Base-by-base conservation (phyloP, 106 monocot species). In the Acanthochlamys bracteata region DNA sequence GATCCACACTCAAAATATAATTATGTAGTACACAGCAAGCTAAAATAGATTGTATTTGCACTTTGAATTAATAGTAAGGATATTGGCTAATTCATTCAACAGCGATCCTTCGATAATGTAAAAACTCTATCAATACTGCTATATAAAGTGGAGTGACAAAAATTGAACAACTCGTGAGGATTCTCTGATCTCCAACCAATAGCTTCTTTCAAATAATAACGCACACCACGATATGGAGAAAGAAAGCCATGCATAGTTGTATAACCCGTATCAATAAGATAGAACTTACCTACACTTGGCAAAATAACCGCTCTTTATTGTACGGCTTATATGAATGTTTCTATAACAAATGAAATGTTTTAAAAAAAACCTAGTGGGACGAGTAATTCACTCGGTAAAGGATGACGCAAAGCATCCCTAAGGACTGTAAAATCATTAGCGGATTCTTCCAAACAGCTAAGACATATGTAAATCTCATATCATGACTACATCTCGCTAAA, bases 381-480 rank as follows among this genome's bases (percentile, higher is more conserved):
- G 2, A 14, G 12, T 49, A 49, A 17, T 49, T 9, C 49, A 49
- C 10, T 49, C 17, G 33, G 33, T 33, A 6, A 33, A 33, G 17
- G 49, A 49, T 9, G 49, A 12, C 49, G 12, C 20, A 66, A 39
- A 16, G 56, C 56, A 68, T 57, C 68, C n/a, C 11, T 40, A 0
- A 57, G 22, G 7, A 68, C 40, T 0, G 55, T 57, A 16, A 68
- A 42, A 14, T 57, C 68, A 68, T 55, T 68, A 20, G 68, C 68
- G 1, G 56, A 57, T 33, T 55, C 68, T 57, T 68, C 55, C 55
- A 68, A 4, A 39, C 55, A 22, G 55, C 55, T 17, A 57, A 4
- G 2, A 68, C 39, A 57, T 57, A 68, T 39, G 56, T 68, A 40
- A 68, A 56, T 11, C 23, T 52, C 20, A 33, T 55, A 40, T 57